A percentile compares a stretch with the other conserved stretches of the same genome.
Evolutionary conservation across 208 protist genomes (phyloP).

Genomic region (Hexamita inflata): DNA sequence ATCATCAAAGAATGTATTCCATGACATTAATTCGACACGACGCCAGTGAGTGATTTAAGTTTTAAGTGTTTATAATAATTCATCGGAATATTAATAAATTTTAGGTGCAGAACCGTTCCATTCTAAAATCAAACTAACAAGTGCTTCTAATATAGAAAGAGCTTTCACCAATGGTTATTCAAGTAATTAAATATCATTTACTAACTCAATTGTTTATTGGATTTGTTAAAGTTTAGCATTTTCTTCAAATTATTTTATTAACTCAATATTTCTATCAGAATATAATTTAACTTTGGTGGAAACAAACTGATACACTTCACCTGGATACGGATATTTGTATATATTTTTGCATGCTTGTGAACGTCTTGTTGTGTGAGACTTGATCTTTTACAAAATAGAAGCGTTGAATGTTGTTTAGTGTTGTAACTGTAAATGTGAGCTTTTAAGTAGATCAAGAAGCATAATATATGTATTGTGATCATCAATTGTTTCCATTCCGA

Average conservation of each 20-base stretch:
- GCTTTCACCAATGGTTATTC: slow-evolving; percentile 36
- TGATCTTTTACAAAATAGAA: too few relatives aligned
- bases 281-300: background rate
- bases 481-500: too few relatives aligned
- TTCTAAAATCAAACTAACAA: slow-evolving; percentile 34
- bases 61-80: background rate
- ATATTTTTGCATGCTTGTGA: background rate
- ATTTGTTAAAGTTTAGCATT: slow-evolving; percentile 2
- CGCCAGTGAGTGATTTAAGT: background rate
- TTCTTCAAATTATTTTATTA: background rate
- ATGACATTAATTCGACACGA: slow-evolving; percentile 19
- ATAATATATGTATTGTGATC: too few relatives aligned
- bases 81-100: background rate
- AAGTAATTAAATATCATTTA: background rate
- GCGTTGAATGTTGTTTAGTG: too few relatives aligned
- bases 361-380: background rate
- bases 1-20: slow-evolving; percentile 11
- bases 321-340: slow-evolving; percentile 7
- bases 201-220: background rate
- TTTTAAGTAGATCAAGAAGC: too few relatives aligned
- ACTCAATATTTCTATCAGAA: background rate
- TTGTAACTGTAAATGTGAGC: too few relatives aligned
- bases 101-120: slow-evolving; percentile 38
- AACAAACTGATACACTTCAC: background rate
- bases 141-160: slow-evolving; percentile 39